phyloP scores from a whole-genome alignment of 768 basidiomycete species.

The Podaxis sp. region DNA sequence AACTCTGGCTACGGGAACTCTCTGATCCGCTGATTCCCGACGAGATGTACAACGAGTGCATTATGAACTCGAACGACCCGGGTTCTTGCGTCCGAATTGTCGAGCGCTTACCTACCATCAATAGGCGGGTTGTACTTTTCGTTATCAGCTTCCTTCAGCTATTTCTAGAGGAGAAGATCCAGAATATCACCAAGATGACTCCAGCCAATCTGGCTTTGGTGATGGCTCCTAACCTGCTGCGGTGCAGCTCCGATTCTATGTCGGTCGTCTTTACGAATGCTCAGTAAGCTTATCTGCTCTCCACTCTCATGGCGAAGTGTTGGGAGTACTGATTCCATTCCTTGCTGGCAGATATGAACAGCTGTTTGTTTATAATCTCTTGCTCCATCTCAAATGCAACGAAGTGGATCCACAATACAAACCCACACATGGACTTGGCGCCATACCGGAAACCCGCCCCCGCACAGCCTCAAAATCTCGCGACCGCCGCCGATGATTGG shows the following conservation, averaged over 20 bases:
- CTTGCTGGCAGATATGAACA: constrained; percentile 70
- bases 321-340: constrained; percentile 12
- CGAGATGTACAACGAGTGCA: constrained; percentile 90
- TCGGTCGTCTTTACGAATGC: constrained; percentile 89
- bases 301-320: background rate
- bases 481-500: constrained; percentile 13
- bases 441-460: constrained; percentile 41
- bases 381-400: constrained; percentile 75
- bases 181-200: constrained; percentile 84
- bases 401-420: constrained; percentile 77
- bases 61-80: constrained; percentile 65
- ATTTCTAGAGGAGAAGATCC: constrained; percentile 78
- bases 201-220: constrained; percentile 85
- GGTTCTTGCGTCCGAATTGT: constrained; percentile 74
- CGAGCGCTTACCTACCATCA: constrained; percentile 77
- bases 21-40: constrained; percentile 90
- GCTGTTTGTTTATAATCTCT: constrained; percentile 81
- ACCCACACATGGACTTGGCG: constrained; percentile 78
- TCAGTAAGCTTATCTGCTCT: constrained; percentile 57
- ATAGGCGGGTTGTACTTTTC: constrained; percentile 84
- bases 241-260: constrained; percentile 88
- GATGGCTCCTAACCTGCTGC: constrained; percentile 87
- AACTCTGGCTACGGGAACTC: constrained; percentile 92
- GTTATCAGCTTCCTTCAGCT: constrained; percentile 89
- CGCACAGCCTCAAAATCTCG: constrained; percentile 2